Conservation (phyloP, 2,329 filamentous ascomycete genomes). For the Cercospora sp. region DNA sequence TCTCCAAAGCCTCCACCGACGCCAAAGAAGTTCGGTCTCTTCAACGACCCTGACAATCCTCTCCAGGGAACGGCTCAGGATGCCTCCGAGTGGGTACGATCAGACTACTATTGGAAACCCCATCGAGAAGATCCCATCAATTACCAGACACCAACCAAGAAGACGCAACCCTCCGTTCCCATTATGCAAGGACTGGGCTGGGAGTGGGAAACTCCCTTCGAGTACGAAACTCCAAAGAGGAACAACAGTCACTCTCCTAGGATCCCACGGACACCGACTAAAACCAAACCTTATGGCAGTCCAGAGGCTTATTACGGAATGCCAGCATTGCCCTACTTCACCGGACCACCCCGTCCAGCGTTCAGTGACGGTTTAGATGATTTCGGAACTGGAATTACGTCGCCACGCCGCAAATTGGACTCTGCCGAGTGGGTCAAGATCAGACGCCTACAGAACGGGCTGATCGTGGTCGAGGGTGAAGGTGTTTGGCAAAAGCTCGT, state of each 20-base stretch:
- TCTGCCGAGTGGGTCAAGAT: constrained; percentile 4
- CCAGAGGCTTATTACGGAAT: not conserved
- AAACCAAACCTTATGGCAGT: not conserved
- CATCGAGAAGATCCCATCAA: not conserved
- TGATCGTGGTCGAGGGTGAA: not conserved
- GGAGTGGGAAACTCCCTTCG: not conserved
- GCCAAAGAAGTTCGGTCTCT: not conserved
- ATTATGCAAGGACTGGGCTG: not conserved
- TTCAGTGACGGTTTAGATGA: not conserved
- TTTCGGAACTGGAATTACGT: not conserved
- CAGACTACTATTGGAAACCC: not conserved
- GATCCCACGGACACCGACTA: not conserved
- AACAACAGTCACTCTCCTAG: not conserved
- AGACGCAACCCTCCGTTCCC: not conserved
- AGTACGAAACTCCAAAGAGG: not conserved
- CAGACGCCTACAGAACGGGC: not conserved
- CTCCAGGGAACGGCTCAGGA: not conserved
- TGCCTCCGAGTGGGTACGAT: not conserved
- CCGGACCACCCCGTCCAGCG: not conserved
- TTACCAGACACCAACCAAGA: not conserved
- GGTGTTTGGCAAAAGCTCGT: not conserved
- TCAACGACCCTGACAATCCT: not conserved
- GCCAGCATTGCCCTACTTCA: not conserved
- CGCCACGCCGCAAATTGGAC: not conserved
- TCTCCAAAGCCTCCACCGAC: not conserved